These are phyloP conservation scores for Cardamine resedifolia DNA, from an alignment of 345 rosid species.

Conservation along the genomic window DNA sequence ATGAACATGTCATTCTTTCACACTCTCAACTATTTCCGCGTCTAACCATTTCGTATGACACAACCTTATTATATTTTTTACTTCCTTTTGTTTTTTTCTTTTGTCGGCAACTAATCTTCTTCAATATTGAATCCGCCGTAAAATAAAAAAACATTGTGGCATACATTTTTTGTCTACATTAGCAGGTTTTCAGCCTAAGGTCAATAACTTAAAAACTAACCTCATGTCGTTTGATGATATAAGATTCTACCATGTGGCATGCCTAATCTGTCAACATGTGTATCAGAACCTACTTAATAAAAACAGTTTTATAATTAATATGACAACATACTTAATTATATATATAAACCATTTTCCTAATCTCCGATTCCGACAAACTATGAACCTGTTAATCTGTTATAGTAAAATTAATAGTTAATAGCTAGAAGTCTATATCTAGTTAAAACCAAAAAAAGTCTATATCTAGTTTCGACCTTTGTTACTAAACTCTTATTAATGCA, in stretches of 20 bases:
- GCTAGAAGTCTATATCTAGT: neutral
- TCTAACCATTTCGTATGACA: conserved; percentile 20
- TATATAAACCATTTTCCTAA: neutral
- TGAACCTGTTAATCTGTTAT: neutral
- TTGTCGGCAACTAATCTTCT: conserved; percentile 28
- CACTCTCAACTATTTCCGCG: conserved; percentile 22
- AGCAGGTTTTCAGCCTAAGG: neutral
- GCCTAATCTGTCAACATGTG: neutral
- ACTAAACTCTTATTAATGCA: neutral
- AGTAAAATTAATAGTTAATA: neutral
- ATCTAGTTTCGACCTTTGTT: neutral
- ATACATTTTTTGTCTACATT: neutral
- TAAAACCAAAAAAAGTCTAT: neutral
- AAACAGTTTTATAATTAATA: neutral
- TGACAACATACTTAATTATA: neutral
- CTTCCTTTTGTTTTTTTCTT: neutral
- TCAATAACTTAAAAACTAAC: neutral
- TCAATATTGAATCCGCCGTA: neutral
- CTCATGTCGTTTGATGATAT: neutral
- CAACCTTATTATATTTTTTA: neutral
- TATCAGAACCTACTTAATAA: neutral
- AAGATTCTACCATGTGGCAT: conserved; percentile 13
- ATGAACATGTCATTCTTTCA: conserved; percentile 32
- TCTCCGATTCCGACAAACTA: neutral
- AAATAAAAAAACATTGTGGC: neutral